Conservation (phyloP, 2,329 filamentous ascomycete species). For the Cladophialophora immunda region DNA sequence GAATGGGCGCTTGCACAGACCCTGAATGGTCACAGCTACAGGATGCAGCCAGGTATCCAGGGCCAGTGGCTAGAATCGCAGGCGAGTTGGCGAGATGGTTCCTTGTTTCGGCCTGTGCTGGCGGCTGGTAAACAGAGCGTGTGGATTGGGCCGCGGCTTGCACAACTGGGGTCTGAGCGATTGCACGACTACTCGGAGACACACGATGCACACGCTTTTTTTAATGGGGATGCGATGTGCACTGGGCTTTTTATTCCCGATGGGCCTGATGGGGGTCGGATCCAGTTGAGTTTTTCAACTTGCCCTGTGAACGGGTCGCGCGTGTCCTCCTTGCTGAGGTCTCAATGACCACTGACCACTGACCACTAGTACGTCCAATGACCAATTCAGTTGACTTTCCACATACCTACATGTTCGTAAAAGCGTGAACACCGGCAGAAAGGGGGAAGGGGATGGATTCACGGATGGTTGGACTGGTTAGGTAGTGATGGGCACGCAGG, state of each 20-base stretch:
- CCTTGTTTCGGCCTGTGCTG: constrained; percentile 33
- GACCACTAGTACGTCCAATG: constrained; percentile 11
- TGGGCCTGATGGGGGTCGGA: constrained; percentile 15
- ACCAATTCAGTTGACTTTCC: constrained; percentile 16
- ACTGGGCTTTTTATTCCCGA: constrained; percentile 11
- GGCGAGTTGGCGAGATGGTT: constrained; percentile 18
- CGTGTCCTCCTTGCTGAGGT: constrained; percentile 23
- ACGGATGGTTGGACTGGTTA: not conserved
- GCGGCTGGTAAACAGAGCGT: constrained; percentile 30
- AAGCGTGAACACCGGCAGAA: constrained; percentile 2
- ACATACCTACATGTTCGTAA: not conserved
- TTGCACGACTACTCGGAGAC: constrained; percentile 1
- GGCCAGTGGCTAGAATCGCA: constrained; percentile 23
- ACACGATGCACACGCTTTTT: constrained; percentile 3
- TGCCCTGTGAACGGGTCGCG: not conserved
- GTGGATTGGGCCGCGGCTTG: constrained; percentile 34
- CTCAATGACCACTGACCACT: constrained; percentile 14
- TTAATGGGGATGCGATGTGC: constrained; percentile 1
- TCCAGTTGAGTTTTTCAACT: not conserved
- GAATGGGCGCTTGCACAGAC: constrained; percentile 23
- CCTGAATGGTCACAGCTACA: constrained; percentile 29
- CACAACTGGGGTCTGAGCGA: constrained; percentile 8
- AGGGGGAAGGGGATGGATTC: constrained; percentile 15
- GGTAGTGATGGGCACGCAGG: not conserved
- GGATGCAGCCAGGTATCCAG: constrained; percentile 25